phyloP scores from a whole-genome alignment of 257 asterid genomes.

The Gardenia jasminoides region DNA sequence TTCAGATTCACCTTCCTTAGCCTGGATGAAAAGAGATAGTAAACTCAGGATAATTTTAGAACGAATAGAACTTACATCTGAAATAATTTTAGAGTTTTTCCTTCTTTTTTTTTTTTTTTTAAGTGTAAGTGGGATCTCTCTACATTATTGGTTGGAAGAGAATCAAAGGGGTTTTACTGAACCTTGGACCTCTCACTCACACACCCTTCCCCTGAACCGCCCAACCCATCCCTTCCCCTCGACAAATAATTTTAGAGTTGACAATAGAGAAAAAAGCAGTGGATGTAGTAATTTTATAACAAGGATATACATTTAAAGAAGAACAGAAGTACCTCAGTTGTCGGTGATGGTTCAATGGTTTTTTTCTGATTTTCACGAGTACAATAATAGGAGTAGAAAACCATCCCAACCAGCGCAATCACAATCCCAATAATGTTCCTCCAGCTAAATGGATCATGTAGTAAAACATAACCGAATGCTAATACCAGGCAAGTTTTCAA shows the following conservation, averaged over 20 bases:
- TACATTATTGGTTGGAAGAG: too few species aligned
- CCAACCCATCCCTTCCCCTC: too few species aligned
- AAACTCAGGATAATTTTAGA: background rate
- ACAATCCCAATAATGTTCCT: constrained; percentile 62
- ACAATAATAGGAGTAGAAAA: constrained; percentile 64
- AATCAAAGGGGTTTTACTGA: too few species aligned
- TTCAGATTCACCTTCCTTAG: constrained; percentile 59
- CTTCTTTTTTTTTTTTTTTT: too few species aligned
- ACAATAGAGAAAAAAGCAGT: background rate
- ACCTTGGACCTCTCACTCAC: too few species aligned
- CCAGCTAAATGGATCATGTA: constrained; percentile 65
- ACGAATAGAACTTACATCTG: background rate
- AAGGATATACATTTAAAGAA: constrained; percentile 3
- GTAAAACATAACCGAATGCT: constrained; percentile 57
- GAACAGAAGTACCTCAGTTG: constrained; percentile 49
- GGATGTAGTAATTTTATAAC: background rate
- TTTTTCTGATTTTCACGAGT: constrained; percentile 49
- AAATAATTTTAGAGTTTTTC: background rate
- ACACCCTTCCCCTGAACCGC: too few species aligned
- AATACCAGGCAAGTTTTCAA: constrained; percentile 71
- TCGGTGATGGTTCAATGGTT: constrained; percentile 40
- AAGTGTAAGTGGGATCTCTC: too few species aligned
- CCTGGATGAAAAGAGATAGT: constrained; percentile 35
- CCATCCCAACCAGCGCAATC: constrained; percentile 63
- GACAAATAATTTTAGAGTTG: background rate